Evolutionary conservation across 257 asterid genomes (phyloP).

Genomic region (Nicotiana otophora): DNA sequence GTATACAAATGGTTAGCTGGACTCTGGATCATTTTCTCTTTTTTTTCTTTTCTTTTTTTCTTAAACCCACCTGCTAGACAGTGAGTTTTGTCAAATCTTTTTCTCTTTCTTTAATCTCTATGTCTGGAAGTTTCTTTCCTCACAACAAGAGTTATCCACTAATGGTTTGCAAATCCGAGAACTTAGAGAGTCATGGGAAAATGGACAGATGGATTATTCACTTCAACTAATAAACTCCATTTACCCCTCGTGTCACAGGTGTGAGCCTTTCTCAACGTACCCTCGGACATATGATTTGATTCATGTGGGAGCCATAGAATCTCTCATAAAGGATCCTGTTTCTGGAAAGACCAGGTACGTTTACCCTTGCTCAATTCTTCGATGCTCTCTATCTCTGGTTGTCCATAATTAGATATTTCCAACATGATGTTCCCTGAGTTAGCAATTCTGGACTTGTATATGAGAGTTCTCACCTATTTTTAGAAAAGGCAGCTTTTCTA

Average conservation of each 20-base stretch:
- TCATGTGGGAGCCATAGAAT: slow-evolving; percentile 70
- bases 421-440: neutral
- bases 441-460: slow-evolving; percentile 1
- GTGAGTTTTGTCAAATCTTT: neutral
- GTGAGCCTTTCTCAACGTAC: slow-evolving; percentile 97
- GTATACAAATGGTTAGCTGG: neutral
- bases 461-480: neutral
- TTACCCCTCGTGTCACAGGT: slow-evolving; percentile 37
- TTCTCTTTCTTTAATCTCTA: neutral
- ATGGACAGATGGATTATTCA: slow-evolving; percentile 20
- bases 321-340: slow-evolving; percentile 57
- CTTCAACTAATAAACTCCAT: slow-evolving; percentile 8
- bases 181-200: neutral
- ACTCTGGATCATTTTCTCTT: neutral
- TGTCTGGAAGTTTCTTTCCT: neutral
- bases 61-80: neutral
- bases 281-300: slow-evolving; percentile 95
- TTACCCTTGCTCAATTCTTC: neutral
- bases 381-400: neutral
- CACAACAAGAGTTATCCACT: neutral
- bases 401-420: neutral
- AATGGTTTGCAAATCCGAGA: neutral
- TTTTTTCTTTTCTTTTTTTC: too few species aligned
- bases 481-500: neutral
- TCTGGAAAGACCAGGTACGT: slow-evolving; percentile 74